These are phyloP conservation scores for Arxiozyma heterogenica DNA, from an alignment of 1,139 yeast genomes.

Conservation along the genomic window DNA sequence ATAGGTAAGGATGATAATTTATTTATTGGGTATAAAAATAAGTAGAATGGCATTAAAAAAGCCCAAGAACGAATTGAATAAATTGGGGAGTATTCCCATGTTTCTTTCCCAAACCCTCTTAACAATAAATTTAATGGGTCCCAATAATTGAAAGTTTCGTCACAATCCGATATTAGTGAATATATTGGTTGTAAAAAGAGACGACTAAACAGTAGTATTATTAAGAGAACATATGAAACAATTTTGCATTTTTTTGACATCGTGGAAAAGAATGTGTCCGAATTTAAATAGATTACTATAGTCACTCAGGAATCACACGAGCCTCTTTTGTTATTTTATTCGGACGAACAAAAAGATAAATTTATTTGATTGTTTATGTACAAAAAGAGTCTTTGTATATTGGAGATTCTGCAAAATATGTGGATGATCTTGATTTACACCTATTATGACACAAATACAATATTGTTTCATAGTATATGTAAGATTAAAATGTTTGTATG, in stretches of 20 bases:
- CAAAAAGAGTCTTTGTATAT: background rate
- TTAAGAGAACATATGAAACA: conserved; percentile 6
- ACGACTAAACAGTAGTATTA: conserved; percentile 17
- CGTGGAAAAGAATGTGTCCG: background rate
- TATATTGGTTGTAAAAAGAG: conserved; percentile 25
- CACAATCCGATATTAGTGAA: conserved; percentile 64
- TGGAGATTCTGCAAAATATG: background rate
- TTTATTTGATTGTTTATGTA: background rate
- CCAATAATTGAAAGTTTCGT: conserved; percentile 84
- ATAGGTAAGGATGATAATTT: conserved; percentile 16
- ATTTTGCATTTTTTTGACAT: background rate
- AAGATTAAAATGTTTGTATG: background rate
- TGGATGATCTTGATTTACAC: too few relatives aligned
- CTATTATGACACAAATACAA: background rate
- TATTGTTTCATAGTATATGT: background rate
- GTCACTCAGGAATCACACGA: background rate
- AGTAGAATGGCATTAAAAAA: conserved; percentile 49
- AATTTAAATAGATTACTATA: too few relatives aligned
- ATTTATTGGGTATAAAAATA: conserved; percentile 36
- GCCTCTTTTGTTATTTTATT: background rate
- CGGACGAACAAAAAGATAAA: background rate
- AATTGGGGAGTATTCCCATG: conserved; percentile 94
- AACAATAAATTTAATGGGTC: conserved; percentile 77
- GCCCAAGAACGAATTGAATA: conserved; percentile 84
- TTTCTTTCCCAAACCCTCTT: conserved; percentile 82